Conservation (phyloP, 2,329 filamentous ascomycete species). For the Madurella fahalii region DNA sequence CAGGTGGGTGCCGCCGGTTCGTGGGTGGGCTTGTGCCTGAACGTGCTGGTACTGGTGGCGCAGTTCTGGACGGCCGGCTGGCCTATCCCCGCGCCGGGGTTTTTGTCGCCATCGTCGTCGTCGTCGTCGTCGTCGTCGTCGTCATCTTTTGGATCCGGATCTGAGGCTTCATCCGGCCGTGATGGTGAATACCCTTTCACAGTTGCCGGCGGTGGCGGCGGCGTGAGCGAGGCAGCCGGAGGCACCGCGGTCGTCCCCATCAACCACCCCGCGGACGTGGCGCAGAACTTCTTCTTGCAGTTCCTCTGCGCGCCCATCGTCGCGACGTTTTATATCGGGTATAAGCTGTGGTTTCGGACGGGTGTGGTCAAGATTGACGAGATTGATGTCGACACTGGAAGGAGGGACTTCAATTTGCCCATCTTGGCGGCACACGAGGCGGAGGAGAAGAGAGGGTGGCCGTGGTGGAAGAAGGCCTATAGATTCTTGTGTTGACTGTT, state of each 20-base stretch:
- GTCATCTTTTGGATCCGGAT: constrained; percentile 37
- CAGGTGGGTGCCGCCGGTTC: constrained; percentile 77
- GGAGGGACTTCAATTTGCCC: constrained; percentile 77
- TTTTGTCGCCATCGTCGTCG: constrained; percentile 43
- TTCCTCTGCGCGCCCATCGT: constrained; percentile 70
- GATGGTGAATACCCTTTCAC: neutral
- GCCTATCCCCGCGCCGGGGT: constrained; percentile 57
- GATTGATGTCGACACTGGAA: constrained; percentile 84
- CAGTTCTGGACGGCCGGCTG: constrained; percentile 88
- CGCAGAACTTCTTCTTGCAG: constrained; percentile 67
- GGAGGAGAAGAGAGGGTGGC: constrained; percentile 69
- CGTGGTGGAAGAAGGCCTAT: constrained; percentile 71
- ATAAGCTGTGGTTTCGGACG: constrained; percentile 73
- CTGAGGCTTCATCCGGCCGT: neutral
- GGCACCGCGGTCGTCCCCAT: constrained; percentile 26
- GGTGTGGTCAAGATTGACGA: constrained; percentile 62
- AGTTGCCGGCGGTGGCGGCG: neutral
- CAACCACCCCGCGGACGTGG: constrained; percentile 41
- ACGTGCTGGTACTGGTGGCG: constrained; percentile 69
- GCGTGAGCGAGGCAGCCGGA: neutral
- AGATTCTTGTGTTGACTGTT: constrained; percentile 62
- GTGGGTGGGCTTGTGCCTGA: constrained; percentile 73
- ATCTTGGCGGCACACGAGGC: constrained; percentile 75
- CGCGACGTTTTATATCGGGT: constrained; percentile 62
- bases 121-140: constrained; percentile 33